These are phyloP conservation scores for Miscanthus lutarioriparius DNA, from an alignment of 176 grass and related monocot genomes.

Conservation along the genomic window DNA sequence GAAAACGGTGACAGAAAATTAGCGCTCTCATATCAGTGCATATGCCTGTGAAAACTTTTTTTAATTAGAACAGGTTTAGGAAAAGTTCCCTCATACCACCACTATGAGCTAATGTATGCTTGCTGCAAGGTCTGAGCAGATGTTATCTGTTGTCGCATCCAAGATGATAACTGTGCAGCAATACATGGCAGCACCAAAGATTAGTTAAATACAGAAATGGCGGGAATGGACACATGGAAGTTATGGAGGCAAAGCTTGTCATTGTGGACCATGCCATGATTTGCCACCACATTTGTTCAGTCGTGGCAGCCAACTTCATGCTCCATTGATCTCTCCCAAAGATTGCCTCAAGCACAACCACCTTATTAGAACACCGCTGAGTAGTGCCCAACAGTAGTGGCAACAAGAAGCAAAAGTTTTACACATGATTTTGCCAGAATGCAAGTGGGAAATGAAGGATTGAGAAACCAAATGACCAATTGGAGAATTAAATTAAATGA, in stretches of 20 bases:
- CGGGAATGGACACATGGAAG: not conserved
- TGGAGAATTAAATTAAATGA: not conserved
- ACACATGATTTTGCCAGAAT: not conserved
- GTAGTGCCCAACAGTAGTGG: not conserved
- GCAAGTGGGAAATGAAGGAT: not conserved
- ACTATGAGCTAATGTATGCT: not conserved
- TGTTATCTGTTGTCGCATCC: not conserved
- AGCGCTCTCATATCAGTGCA: not conserved
- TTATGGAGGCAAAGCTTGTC: not conserved
- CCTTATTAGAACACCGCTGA: not conserved
- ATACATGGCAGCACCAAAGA: not conserved
- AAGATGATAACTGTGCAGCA: not conserved
- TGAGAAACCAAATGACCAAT: not conserved
- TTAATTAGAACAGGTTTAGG: not conserved
- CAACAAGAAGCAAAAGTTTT: not conserved
- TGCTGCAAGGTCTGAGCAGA: not conserved
- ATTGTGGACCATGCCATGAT: not conserved
- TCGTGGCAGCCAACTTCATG: not conserved
- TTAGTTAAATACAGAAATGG: not conserved
- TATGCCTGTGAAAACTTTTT: not conserved
- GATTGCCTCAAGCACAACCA: not conserved
- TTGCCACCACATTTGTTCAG: not conserved
- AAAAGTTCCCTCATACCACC: not conserved
- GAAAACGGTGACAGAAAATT: not conserved
- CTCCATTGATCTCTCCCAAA: not conserved